Conservation (phyloP, 78 protist genomes). For the Dictyostelium discoideum region DNA sequence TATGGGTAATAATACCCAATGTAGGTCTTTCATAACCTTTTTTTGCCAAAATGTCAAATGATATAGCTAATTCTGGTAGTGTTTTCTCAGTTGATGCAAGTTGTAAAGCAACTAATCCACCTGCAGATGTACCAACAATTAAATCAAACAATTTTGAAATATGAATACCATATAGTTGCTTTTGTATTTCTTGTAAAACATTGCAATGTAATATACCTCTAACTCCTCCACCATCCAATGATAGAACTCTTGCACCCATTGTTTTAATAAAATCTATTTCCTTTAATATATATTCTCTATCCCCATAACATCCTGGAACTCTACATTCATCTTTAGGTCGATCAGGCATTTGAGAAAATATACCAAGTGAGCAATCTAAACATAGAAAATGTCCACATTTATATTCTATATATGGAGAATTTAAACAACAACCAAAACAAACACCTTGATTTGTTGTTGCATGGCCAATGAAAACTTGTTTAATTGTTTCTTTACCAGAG, state of each 20-base stretch:
- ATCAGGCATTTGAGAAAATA: no score
- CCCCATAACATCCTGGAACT: neutral
- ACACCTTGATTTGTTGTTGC: neutral
- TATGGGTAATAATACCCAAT: no score
- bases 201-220: neutral
- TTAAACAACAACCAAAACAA: neutral
- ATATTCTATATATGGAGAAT: neutral
- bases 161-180: neutral
- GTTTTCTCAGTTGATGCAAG: no score
- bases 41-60: no score
- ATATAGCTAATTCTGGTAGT: no score
- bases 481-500: no score
- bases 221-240: slow-evolving; percentile 62
- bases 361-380: neutral
- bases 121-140: slow-evolving; percentile 22
- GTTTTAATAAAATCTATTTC: no score
- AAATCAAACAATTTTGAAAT: neutral
- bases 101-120: neutral
- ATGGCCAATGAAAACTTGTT: no score
- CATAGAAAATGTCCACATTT: neutral
- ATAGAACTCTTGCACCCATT: slow-evolving; percentile 16
- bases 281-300: no score
- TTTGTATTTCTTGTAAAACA: neutral
- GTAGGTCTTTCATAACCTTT: no score
- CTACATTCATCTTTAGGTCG: neutral